Evolutionary conservation across 2,329 filamentous ascomycete genomes (phyloP).

Genomic region (Venturiaceae sp.): DNA sequence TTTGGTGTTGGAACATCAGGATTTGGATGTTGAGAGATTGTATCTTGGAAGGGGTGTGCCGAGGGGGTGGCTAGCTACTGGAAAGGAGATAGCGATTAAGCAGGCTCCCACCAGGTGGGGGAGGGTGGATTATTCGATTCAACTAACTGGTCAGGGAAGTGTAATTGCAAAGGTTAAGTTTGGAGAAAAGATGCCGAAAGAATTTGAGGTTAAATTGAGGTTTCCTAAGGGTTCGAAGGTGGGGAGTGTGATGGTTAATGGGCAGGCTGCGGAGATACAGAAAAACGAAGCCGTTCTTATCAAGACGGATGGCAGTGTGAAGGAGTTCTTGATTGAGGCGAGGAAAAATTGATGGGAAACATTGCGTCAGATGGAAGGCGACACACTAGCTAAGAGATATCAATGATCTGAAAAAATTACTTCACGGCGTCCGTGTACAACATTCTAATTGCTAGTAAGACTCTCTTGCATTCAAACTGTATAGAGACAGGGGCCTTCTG

Average conservation of each 20-base stretch:
- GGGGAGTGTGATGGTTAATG: not conserved
- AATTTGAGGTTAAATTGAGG: constrained; percentile 7
- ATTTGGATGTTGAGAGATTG: not conserved
- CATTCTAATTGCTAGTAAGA: too few relatives aligned
- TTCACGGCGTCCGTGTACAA: too few relatives aligned
- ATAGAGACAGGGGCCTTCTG: too few relatives aligned
- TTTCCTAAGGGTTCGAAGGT: not conserved
- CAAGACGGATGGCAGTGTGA: not conserved
- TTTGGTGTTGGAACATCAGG: constrained; percentile 4
- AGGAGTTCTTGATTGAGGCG: constrained; percentile 6
- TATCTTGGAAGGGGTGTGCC: constrained; percentile 4
- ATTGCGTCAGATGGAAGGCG: too few relatives aligned
- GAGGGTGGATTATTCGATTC: constrained; percentile 5
- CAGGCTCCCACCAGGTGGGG: constrained; percentile 6
- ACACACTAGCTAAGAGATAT: too few relatives aligned
- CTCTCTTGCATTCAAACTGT: too few relatives aligned
- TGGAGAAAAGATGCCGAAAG: constrained; percentile 1
- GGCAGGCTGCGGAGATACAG: not conserved
- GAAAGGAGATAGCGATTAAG: constrained; percentile 1
- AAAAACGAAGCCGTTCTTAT: constrained; percentile 2
- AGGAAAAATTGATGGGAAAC: not conserved
- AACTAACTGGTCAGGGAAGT: not conserved
- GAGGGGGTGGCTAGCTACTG: constrained; percentile 3
- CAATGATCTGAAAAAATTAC: too few relatives aligned
- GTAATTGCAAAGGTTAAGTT: constrained; percentile 1